Evolutionary conservation across 352 stramenopile species (phyloP), one percentile per base, ranked within the genome.

Genomic region (Pythium aquatile): DNA sequence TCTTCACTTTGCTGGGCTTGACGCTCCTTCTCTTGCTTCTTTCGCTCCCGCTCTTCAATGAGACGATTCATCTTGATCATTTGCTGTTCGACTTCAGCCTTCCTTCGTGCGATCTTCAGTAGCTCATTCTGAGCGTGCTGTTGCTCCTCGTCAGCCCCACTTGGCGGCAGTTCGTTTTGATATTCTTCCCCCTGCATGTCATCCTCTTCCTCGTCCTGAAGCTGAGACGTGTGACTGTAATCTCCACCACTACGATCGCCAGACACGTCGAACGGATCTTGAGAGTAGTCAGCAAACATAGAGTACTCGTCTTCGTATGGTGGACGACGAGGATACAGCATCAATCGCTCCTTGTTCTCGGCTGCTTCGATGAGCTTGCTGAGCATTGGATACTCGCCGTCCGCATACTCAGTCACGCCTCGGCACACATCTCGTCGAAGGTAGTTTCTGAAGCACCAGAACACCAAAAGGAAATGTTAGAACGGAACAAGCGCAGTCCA

Each of bases 381-480:
- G 32, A 96, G 64, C 1, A 70, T 68, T 30, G 87, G 87, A 61
- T 96, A 96, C 26, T 87, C 79, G 30, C 89, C 66, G 47, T 70
- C 66, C 26, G 68, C 63, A 65, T 94, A 94, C 64, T 96, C 87
- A 0, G 85, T 96, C 60, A 93, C 84, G 2, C 87, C 87, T 16
- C 87, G 85, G 29, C 83, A 93, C 33, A 96, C 68, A 68, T 96
- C 87, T 51, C 74, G 69, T 8, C 87, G 73, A 51, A 85, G 61
- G 57, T 76, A 92, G 35, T 86, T 78, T 13, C 85, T 94, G 64
- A 20, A 56, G 58, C 51, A 55, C 14, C 2, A 48, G 40, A 65
- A 24, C 5, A 42, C 6, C 32, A 13, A 49, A 5, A n/a, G 3
- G 44, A 47, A n/a, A 55, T 1, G 5, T 17, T 17, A 33, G 26